Evolutionary conservation across 2,329 filamentous ascomycete genomes (phyloP).

Genomic region (Cladosporium velox): DNA sequence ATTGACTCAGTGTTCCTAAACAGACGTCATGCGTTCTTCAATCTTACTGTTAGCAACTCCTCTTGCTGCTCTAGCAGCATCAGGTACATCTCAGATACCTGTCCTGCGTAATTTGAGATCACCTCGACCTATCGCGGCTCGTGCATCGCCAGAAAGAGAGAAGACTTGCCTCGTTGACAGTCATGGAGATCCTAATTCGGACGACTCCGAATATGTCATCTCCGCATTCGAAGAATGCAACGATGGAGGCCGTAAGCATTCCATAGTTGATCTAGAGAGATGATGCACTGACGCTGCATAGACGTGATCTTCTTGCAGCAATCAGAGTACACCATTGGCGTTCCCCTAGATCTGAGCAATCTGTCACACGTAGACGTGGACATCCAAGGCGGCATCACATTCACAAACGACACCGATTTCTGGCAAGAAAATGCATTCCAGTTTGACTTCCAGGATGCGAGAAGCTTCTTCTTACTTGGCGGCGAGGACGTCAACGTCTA

Average conservation of each 20-base stretch:
- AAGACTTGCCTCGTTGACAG: constrained; percentile 44
- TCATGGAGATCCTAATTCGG: constrained; percentile 43
- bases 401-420: constrained; percentile 68
- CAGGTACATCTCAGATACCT: background rate
- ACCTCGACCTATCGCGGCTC: constrained; percentile 18
- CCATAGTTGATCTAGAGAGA: background rate
- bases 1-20: background rate
- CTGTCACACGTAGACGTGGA: constrained; percentile 66
- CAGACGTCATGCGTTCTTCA: background rate
- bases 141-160: constrained; percentile 37
- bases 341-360: constrained; percentile 66
- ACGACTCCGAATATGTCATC: constrained; percentile 56
- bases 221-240: constrained; percentile 62
- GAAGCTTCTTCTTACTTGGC: constrained; percentile 67
- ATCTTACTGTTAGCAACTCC: background rate
- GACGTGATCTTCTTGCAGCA: constrained; percentile 59
- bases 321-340: constrained; percentile 62
- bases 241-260: constrained; percentile 53
- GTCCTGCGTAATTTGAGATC: constrained; percentile 10
- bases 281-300: background rate
- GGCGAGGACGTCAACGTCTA: constrained; percentile 69
- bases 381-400: constrained; percentile 61
- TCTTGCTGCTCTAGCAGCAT: background rate
- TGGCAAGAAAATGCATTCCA: constrained; percentile 67
- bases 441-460: constrained; percentile 66